A percentile compares a stretch with the other conserved stretches of the same genome.
Conservation (phyloP, 345 rosid species). For the Eucalyptus pumila region DNA sequence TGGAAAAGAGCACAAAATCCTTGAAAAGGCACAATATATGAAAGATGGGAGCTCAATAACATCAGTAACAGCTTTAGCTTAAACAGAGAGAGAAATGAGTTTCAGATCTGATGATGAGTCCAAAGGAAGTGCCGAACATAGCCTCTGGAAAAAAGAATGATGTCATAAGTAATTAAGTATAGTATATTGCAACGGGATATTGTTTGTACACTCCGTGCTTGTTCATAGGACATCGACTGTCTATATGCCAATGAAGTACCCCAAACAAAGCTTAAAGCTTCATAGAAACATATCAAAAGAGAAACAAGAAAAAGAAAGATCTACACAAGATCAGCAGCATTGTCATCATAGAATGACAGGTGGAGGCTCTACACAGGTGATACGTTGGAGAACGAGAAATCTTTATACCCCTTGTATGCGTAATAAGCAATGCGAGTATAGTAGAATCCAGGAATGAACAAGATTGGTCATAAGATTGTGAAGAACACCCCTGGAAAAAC, state of each 20-base stretch:
- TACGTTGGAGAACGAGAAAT: constrained; percentile 86
- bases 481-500: constrained; percentile 67
- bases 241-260: neutral
- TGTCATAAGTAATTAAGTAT: too few species aligned
- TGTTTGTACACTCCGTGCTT: neutral
- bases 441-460: constrained; percentile 87
- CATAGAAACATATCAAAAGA: neutral
- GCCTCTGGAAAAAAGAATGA: too few species aligned
- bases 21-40: too few species aligned
- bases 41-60: too few species aligned
- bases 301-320: neutral
- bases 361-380: constrained; percentile 44
- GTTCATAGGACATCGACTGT: neutral
- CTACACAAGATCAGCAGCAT: neutral
- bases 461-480: constrained; percentile 55
- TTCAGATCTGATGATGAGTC: too few species aligned
- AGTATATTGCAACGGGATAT: too few species aligned
- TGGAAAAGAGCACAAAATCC: too few species aligned
- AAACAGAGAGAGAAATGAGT: too few species aligned
- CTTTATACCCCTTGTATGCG: constrained; percentile 90
- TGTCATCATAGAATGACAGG: neutral
- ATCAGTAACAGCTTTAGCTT: too few species aligned
- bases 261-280: neutral
- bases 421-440: constrained; percentile 85
- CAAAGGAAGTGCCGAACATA: too few species aligned